Evolutionary conservation across 306 rosid species (phyloP).

Genomic region (Heteromeles arbutifolia): DNA sequence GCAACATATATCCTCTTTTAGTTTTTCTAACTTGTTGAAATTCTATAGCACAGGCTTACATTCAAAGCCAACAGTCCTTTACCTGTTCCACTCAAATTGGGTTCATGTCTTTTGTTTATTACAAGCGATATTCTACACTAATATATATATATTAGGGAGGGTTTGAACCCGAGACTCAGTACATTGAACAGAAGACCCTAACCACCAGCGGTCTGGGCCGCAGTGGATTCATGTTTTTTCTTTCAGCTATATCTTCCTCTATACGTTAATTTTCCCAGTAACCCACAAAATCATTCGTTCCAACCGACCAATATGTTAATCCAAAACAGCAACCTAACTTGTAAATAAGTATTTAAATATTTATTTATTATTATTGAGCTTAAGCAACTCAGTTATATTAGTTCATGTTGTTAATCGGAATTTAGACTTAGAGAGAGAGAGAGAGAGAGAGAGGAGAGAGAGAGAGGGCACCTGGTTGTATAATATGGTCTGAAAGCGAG

Average conservation of each 20-base stretch:
- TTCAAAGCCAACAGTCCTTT: no score
- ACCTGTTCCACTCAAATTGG: no score
- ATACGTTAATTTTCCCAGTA: neutral
- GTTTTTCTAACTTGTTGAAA: no score
- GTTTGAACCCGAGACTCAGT: no score
- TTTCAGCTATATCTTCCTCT: neutral
- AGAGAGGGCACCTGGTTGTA: neutral
- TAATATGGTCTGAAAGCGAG: neutral
- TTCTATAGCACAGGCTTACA: no score
- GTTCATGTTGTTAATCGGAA: neutral
- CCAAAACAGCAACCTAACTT: neutral
- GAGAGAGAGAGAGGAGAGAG: neutral
- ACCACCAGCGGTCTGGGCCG: no score
- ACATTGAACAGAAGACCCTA: no score
- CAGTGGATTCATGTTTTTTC: neutral
- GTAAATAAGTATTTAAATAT: neutral
- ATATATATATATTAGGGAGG: no score
- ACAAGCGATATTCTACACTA: no score
- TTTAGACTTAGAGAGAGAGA: neutral
- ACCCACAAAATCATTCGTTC: neutral
- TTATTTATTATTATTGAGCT: neutral
- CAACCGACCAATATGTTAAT: neutral
- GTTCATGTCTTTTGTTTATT: neutral
- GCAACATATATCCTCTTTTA: no score
- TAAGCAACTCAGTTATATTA: neutral